Evolutionary conservation across 2,329 filamentous ascomycete genomes (phyloP).

Genomic region (Neospermospora avenae): DNA sequence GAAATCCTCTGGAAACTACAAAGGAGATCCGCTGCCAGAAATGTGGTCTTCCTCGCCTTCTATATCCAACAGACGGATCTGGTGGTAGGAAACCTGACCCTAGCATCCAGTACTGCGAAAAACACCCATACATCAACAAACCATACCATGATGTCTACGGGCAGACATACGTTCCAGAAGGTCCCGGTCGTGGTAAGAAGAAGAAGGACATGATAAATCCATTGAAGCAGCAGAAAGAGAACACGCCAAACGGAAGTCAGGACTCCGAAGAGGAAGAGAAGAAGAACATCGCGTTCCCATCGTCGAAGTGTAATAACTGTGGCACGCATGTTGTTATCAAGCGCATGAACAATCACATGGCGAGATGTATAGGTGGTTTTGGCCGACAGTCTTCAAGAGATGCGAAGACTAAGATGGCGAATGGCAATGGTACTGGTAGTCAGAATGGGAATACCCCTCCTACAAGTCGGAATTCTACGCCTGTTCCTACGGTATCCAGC

Average conservation of each 20-base stretch:
- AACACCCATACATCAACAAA: constrained; percentile 73
- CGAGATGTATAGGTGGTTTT: constrained; percentile 64
- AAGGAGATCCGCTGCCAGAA: constrained; percentile 69
- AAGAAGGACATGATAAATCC: constrained; percentile 70
- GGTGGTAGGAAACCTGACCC: constrained; percentile 65
- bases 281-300: constrained; percentile 62
- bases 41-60: constrained; percentile 70
- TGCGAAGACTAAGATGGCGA: constrained; percentile 61
- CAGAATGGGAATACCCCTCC: constrained; percentile 57
- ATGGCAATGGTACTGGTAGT: constrained; percentile 46
- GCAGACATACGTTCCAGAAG: constrained; percentile 73
- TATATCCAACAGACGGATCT: constrained; percentile 69
- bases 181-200: constrained; percentile 74
- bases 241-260: constrained; percentile 42
- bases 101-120: constrained; percentile 72
- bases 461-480: constrained; percentile 61
- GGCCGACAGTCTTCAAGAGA: constrained; percentile 60
- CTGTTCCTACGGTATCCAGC: constrained; percentile 41
- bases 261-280: constrained; percentile 50
- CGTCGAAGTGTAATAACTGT: constrained; percentile 65
- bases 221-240: constrained; percentile 28
- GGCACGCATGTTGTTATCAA: constrained; percentile 64
- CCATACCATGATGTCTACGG: constrained; percentile 78
- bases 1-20: constrained; percentile 69
- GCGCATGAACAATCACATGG: constrained; percentile 65